Base-by-base conservation (phyloP, 768 basidiomycete genomes). In the Tephrocybe sp. region DNA sequence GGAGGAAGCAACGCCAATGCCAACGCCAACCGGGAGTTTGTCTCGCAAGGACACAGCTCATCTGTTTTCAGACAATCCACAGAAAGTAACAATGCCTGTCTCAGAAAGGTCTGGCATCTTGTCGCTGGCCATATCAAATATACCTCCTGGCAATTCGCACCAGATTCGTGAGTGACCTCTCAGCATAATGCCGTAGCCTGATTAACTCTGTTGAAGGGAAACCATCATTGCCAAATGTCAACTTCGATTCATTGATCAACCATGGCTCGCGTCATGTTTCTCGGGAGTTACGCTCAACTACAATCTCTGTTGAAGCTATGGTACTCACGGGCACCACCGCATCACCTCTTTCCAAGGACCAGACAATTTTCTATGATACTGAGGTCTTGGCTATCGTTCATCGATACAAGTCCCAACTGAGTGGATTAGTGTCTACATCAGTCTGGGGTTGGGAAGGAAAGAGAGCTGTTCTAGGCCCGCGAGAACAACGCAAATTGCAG, bases 361-460 rank as follows among this genome's bases (percentile, higher is more conserved):
- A 60, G 7, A 69, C 76, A 50, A 63, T 87, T 15, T 89, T 92
- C 62, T 86, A 92, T 59, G 89, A 92, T 45, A 68, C 75, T 1
- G 91, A 93, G 60, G 68, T 82, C 7, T 68, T 91, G 16, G 80
- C 77, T 1, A 72, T 92, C 43, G 72, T 92, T 12, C 78, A 89
- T 61, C 78, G 90, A 12, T 75, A 69, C 19, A 92, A 91, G 64
- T 78, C 78, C 0, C 80, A 70, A 47, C 69, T 75, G n/a, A 82
- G 66, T 27, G 84, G 86, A 11, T 71, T 92, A 13, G 88, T 81
- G 3, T 71, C 73, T 21, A 90, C 84, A 4, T 76, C 73, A 18
- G 76, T 92, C 15, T 92, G 88, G 88, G 78, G 77, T 18, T 93
- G 91, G 91, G 68, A 71, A 15, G 91, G 91, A 0, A 79, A 74